Base-by-base conservation (phyloP, 441 rosid genomes). In the Erysimum pusillum region DNA sequence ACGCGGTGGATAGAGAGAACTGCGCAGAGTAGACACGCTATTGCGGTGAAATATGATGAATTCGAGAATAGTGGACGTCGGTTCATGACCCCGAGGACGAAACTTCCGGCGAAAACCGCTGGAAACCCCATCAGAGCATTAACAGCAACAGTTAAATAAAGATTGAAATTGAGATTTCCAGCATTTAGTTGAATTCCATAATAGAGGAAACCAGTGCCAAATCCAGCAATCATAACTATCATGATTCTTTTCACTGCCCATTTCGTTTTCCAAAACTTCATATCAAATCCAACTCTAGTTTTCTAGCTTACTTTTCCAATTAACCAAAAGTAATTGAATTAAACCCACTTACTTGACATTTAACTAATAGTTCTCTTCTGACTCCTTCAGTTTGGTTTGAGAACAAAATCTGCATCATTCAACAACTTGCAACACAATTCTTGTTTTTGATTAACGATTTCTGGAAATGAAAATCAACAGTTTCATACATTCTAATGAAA, bases 91-190 rank as follows among this genome's bases (percentile, higher is more conserved):
- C 88, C 75, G 3, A 90, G 65, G 2, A 90, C 75, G 22, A 86
- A 14, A 13, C 80, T 63, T 14, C 91, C 91, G 0, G 87, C 71
- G 56, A 88, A 69, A 58, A 87, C 89, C 0, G 90, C 91, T 0
- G 95, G 97, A 61, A 91, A 87, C 82, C 90, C 97, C 95, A 87
- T 82, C 2, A 81, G 10, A 10, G 91, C 96, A 35, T 89, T 92
- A 38, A 90, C 70, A 15, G 83, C 87, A 17, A 86, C 92, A 0
- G 90, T 82, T 57, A 86, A 46, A 41, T 88, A 89, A 46, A 86
- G 85, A 63, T 89, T 81, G 71, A 87, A 89, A 31, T 83, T 78
- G 28, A 90, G 88, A 61, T 92, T 92, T 72, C 83, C 90, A 0
- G 83, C 89, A 25, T 88, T 87, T 20, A 92, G 75, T 58, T 88